Conservation (phyloP, 257 asterid genomes). For the Gardenia jasminoides region DNA sequence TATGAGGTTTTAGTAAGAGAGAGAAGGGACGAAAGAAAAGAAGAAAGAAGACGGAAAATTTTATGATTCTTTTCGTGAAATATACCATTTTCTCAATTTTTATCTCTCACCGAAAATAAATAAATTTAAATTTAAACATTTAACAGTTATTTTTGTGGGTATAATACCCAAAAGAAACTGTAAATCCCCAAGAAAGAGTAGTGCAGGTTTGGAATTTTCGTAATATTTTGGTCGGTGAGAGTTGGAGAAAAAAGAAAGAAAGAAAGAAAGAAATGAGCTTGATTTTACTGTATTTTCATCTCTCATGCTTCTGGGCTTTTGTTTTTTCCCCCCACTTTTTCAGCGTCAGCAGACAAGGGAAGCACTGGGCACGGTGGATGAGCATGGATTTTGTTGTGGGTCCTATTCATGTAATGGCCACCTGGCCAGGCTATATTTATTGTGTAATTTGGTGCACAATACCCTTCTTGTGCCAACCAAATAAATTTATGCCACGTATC, state of each 20-base stretch:
- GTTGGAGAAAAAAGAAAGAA: neutral
- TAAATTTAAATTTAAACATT: no score
- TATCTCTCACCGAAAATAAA: no score
- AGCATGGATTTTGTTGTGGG: neutral
- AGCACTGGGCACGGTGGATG: neutral
- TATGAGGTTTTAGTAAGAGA: neutral
- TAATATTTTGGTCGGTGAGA: neutral
- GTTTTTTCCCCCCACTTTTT: neutral
- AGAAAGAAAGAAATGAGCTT: neutral
- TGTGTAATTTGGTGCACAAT: neutral
- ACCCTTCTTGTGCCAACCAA: neutral
- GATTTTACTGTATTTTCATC: no score
- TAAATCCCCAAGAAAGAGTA: no score
- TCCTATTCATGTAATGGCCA: neutral
- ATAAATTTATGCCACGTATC: neutral
- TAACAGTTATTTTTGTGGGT: no score
- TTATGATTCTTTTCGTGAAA: no score
- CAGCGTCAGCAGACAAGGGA: neutral
- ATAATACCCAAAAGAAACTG: no score
- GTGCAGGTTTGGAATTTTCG: constrained; percentile 4
- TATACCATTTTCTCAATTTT: no score
- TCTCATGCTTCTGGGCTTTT: neutral
- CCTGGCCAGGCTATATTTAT: neutral
- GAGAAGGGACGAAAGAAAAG: neutral
- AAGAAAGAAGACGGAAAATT: no score